Conservation (phyloP, 208 protist genomes). For the Tritrichomonas foetus region DNA sequence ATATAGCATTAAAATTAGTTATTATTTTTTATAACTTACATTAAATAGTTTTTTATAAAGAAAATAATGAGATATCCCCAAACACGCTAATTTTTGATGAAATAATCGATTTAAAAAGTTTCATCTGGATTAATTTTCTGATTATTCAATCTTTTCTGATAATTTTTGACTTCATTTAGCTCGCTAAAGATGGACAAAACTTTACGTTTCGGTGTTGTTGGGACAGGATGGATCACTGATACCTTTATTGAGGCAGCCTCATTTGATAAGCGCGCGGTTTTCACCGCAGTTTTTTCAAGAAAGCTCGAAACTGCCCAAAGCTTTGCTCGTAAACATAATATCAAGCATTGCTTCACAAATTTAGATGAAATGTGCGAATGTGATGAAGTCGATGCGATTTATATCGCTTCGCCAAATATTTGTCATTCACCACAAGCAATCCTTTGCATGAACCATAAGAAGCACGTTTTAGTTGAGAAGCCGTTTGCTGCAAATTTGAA, state of each 20-base stretch:
- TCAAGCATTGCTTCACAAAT: not conserved
- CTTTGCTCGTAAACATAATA: not conserved
- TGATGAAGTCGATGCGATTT: not conserved
- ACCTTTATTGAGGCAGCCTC: not conserved
- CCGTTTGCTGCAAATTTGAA: not conserved
- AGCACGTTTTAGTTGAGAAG: not conserved
- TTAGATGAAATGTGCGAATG: not conserved
- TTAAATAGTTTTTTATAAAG: too few relatives aligned
- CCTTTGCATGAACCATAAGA: not conserved
- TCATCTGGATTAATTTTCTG: too few relatives aligned
- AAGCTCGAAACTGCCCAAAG: not conserved
- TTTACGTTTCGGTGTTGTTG: constrained; percentile 1
- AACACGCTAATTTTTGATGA: too few relatives aligned
- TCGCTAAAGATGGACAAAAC: too few relatives aligned
- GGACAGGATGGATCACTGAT: constrained; percentile 4
- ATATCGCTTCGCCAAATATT: not conserved
- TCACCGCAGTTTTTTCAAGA: not conserved
- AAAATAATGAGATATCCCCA: too few relatives aligned
- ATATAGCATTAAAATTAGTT: too few relatives aligned
- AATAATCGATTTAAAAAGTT: too few relatives aligned
- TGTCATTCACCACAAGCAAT: not conserved
- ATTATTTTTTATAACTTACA: too few relatives aligned
- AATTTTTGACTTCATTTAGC: too few relatives aligned
- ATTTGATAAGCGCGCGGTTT: not conserved
- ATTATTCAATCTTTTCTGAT: too few relatives aligned